Evolutionary conservation across 768 basidiomycete species (phyloP), one percentile per base, ranked within the genome.

Genomic region (Cystoderma amianthinum): DNA sequence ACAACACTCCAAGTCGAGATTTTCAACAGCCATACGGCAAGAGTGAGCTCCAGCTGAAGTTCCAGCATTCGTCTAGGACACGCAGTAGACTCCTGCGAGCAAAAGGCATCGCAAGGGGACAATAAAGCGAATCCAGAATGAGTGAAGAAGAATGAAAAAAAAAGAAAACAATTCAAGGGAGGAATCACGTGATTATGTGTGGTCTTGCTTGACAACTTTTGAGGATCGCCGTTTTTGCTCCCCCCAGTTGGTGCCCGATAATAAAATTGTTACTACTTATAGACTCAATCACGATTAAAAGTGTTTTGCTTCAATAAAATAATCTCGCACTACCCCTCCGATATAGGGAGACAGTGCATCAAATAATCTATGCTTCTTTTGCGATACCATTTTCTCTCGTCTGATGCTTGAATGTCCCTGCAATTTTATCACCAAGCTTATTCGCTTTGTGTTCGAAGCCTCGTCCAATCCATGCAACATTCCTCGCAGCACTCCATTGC

Each of bases 401-500:
- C 16, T 59, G 54, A 38, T 68, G 65, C 38, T 59, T 56, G 41
- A 69, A 56, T 11, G 49, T 52, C 11, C 60, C 56, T 42, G 62
- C 64, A 36, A 76, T 59, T 51, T 64, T 67, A 33, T 63, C 55
- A 28, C 65, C 65, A 4, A 71, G 36, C 19, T 62, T 63, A 22
- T 59, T 64, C 5, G 60, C 63, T 32, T 64, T 63, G 11, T 68
- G 61, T 46, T 75, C 71, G 1, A 78, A 53, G 24, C 67, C 70
- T 48, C 72, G 69, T 43, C 72, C 76, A 34, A 78, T 50, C 71
- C 75, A 79, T 35, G 68, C 69, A 19, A 77, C 62, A 13, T 78
- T 80, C 41, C 81, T 62, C 41, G 65, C 67, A 5, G 67, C 68
- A 46, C 73, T 71, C 58, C 72, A 71, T 56, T 82, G 80, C 76